These are phyloP conservation scores for Metarhizium anisopliae DNA, from an alignment of 2,329 filamentous ascomycete species.

Conservation along the genomic window DNA sequence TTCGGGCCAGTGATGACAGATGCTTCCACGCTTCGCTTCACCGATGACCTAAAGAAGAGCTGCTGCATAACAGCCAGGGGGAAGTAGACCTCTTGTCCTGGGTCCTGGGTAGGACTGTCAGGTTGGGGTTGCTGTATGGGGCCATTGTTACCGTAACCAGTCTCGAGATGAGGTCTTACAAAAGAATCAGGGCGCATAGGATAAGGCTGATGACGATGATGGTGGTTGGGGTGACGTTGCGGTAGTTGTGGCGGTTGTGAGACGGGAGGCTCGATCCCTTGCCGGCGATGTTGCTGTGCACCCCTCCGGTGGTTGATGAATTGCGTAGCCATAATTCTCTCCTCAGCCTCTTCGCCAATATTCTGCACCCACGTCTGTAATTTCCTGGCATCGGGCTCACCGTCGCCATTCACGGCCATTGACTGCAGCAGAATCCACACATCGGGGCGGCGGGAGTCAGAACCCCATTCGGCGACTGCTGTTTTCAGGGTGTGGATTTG, in stretches of 20 bases:
- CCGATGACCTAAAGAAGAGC: slow-evolving; percentile 40
- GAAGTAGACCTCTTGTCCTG: slow-evolving; percentile 27
- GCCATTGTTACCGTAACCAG: neutral
- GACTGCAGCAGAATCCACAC: slow-evolving; percentile 39
- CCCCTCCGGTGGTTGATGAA: slow-evolving; percentile 29
- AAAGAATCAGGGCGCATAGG: slow-evolving; percentile 4
- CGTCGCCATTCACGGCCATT: slow-evolving; percentile 33
- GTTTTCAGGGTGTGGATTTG: slow-evolving; percentile 33
- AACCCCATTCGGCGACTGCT: slow-evolving; percentile 26
- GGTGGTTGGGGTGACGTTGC: neutral
- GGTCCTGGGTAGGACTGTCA: slow-evolving; percentile 5
- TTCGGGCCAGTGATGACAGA: slow-evolving; percentile 22
- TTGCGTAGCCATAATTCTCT: slow-evolving; percentile 35
- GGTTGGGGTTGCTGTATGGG: neutral
- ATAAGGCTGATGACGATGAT: neutral
- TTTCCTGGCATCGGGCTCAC: slow-evolving; percentile 31
- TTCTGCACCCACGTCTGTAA: slow-evolving; percentile 47
- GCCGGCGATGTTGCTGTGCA: neutral
- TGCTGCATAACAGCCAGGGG: slow-evolving; percentile 45
- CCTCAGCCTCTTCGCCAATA: slow-evolving; percentile 35
- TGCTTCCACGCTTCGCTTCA: slow-evolving; percentile 26
- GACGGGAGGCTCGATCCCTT: neutral
- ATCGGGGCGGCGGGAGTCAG: slow-evolving; percentile 28
- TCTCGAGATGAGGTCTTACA: slow-evolving; percentile 1
- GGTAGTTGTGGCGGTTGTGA: neutral